phyloP scores from a whole-genome alignment of 768 basidiomycete genomes.

The Hysterangium stoloniferum region DNA sequence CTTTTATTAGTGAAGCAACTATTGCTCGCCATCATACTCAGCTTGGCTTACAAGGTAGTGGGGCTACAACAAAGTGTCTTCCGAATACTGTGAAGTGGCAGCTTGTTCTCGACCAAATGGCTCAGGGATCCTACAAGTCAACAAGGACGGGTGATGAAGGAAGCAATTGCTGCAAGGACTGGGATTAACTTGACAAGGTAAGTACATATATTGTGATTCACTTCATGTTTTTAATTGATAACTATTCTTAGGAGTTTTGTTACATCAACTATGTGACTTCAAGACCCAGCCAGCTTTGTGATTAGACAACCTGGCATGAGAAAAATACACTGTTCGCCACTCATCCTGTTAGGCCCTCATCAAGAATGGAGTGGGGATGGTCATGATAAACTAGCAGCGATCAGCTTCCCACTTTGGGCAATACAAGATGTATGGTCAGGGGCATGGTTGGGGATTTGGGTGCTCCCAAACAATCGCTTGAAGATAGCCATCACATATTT shows the following conservation, averaged over 20 bases:
- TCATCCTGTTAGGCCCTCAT: conserved; percentile 21
- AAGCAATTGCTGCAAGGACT: conserved; percentile 18
- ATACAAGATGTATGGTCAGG: conserved; percentile 21
- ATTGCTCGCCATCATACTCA: too few species aligned
- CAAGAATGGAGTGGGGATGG: conserved; percentile 30
- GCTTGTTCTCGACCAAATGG: too few species aligned
- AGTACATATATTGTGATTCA: background rate
- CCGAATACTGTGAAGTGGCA: too few species aligned
- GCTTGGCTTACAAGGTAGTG: too few species aligned
- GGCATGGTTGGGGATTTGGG: conserved; percentile 25
- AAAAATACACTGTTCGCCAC: conserved; percentile 15
- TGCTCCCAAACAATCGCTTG: conserved; percentile 26
- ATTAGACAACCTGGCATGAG: conserved; percentile 21
- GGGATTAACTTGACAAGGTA: background rate
- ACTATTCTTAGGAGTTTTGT: background rate
- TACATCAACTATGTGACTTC: background rate
- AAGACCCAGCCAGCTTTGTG: conserved; percentile 21
- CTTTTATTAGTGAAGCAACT: too few species aligned
- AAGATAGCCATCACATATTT: conserved; percentile 22
- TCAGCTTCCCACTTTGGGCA: conserved; percentile 28
- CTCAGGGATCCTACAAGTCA: too few species aligned
- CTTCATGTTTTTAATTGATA: background rate
- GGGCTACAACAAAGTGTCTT: too few species aligned
- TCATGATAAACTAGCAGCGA: conserved; percentile 26
- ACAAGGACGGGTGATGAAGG: too few species aligned